phyloP scores from a whole-genome alignment of 176 grass and related monocot species.

The Poa annua region DNA sequence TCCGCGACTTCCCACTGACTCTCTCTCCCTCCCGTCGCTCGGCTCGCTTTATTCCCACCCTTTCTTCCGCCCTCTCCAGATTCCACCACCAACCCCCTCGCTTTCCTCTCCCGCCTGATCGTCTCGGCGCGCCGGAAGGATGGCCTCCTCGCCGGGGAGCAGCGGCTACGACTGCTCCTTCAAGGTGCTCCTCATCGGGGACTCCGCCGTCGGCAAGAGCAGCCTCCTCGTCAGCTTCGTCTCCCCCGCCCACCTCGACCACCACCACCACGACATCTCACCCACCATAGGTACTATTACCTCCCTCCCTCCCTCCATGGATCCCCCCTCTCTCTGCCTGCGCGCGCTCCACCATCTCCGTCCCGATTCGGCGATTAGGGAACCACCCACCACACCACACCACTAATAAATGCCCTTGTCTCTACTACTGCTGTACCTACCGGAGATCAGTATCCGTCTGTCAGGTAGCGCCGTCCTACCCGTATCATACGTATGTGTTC shows the following conservation, averaged over 20 bases:
- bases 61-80: constrained; percentile 13
- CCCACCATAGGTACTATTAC: constrained; percentile 72
- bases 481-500: too few relatives aligned
- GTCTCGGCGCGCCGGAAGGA: too few relatives aligned
- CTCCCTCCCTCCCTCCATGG: constrained; percentile 11
- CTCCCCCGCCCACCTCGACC: constrained; percentile 47
- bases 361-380: background rate
- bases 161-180: constrained; percentile 80
- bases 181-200: constrained; percentile 93
- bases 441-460: too few relatives aligned
- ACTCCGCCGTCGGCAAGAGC: constrained; percentile 96
- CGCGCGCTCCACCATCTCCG: background rate
- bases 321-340: background rate
- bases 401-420: constrained; percentile 16
- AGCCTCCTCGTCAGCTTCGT: constrained; percentile 97
- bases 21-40: too few relatives aligned
- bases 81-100: constrained; percentile 38
- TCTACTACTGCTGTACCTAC: background rate
- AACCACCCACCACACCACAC: too few relatives aligned
- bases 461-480: too few relatives aligned
- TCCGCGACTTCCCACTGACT: too few relatives aligned
- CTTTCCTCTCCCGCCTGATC: background rate
- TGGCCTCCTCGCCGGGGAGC: constrained; percentile 32
- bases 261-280: constrained; percentile 40
- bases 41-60: too few relatives aligned